Evolutionary conservation across 306 rosid genomes (phyloP), one percentile per base, ranked within the genome.

Genomic region (Cicer judaicum): DNA sequence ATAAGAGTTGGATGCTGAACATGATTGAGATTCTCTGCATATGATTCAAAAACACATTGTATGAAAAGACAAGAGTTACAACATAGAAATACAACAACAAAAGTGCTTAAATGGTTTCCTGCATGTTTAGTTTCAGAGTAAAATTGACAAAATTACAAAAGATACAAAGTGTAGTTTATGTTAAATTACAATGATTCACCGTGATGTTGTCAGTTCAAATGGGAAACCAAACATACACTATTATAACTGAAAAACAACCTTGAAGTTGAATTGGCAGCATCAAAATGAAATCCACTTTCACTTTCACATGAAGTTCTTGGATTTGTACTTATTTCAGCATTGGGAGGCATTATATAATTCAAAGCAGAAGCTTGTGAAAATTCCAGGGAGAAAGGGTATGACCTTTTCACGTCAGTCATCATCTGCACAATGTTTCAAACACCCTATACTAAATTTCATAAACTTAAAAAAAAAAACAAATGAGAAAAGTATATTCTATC

Each of bases 361-460:
- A 85, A 78, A 65, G 84, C 52, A 2, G 91, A 79, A 24, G 53
- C 48, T 8, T 83, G 50, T 15, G 88, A 77, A 82, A 70, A 59
- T 19, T 89, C 89, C 67, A 80, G 70, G 79, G 82, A 83, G 78
- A 86, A 86, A 72, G 97, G 88, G 57, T 85, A 74, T 64, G 88
- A 65, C 82, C 97, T 89, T 83, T 93, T 90, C 82, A 82, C 70
- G 88, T 91, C 87, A 82, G 74, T 42, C 81, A 84, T 69, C 97
- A 83, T 65, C 97, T 88, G 82, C 73, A 75, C 53, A 41, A 85
- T 64, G 74, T 53, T 63, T 53, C 42, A 50, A 61, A 84, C 7
- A 59, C 21, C 47, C 47, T 53, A 44, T 42, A 53, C 39, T 54
- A 40, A 7, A 29, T 40, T 15, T 12, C 43, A 55, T 14, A 55